A percentile compares a stretch with the other conserved stretches of the same genome.
Conservation (phyloP, 2,329 filamentous ascomycete genomes). For the Fusarium nelsonii region DNA sequence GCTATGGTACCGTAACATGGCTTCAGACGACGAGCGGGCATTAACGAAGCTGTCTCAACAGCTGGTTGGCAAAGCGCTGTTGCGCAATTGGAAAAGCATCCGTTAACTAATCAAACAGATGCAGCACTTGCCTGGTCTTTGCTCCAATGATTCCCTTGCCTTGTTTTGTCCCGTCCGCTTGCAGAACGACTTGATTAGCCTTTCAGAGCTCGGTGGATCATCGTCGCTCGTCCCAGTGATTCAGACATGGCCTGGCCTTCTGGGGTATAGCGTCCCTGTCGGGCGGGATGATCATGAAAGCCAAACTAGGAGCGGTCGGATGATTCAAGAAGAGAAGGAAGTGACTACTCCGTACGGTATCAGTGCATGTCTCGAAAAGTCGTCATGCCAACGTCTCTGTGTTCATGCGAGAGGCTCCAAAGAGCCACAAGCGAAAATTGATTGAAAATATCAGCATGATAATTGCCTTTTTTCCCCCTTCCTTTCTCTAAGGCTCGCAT, state of each 20-base stretch:
- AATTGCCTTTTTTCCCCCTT: not conserved
- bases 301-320: constrained; percentile 10
- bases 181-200: constrained; percentile 44
- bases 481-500: not conserved
- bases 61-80: constrained; percentile 27
- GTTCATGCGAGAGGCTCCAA: not conserved
- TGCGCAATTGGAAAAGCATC: constrained; percentile 34
- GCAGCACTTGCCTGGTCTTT: constrained; percentile 1
- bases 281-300: constrained; percentile 30
- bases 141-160: not conserved
- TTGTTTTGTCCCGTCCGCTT: constrained; percentile 29
- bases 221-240: constrained; percentile 29
- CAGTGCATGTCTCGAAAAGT: not conserved
- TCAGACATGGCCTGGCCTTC: constrained; percentile 32
- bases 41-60: constrained; percentile 35
- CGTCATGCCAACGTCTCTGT: not conserved
- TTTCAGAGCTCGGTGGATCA: constrained; percentile 39
- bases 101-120: constrained; percentile 25
- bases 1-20: constrained; percentile 10
- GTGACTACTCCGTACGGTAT: not conserved
- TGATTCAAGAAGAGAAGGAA: constrained; percentile 6
- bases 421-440: not conserved
- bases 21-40: constrained; percentile 25
- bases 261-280: constrained; percentile 42
- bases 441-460: not conserved